Percentiles rank a stretch among this genome's conserved stretches.
Conservation (phyloP, 805 yeast species). For the Cyberlindnera sargentensis region DNA sequence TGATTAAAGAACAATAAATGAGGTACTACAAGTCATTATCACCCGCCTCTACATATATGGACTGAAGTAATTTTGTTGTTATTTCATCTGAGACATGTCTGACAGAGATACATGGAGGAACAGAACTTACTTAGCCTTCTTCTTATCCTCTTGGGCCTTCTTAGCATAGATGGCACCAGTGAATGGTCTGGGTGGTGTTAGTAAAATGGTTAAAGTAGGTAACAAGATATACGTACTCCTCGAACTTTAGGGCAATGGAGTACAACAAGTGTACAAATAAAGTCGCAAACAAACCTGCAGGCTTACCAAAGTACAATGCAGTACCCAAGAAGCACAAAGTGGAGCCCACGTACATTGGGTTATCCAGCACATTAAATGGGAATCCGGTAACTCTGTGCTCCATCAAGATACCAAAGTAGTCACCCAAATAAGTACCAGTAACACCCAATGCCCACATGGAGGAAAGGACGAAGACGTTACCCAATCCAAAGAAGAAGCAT, state of each 20-base stretch:
- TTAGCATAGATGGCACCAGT: slow-evolving; percentile 86
- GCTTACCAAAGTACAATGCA: slow-evolving; percentile 81
- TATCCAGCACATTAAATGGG: slow-evolving; percentile 86
- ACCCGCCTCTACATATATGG: no score
- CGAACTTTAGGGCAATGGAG: slow-evolving; percentile 74
- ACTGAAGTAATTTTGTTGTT: no score
- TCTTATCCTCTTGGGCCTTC: slow-evolving; percentile 39
- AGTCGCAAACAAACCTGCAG: slow-evolving; percentile 77
- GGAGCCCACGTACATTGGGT: slow-evolving; percentile 97
- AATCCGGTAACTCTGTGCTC: slow-evolving; percentile 81
- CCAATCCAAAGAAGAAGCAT: slow-evolving; percentile 47
- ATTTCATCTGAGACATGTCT: no score
- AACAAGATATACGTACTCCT: slow-evolving; percentile 42
- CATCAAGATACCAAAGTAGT: slow-evolving; percentile 95
- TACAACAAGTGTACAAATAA: slow-evolving; percentile 76
- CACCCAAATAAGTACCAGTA: slow-evolving; percentile 95
- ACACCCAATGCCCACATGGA: slow-evolving; percentile 93
- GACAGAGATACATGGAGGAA: no score
- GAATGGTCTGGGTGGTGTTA: slow-evolving; percentile 50
- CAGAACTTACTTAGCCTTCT: slow-evolving; percentile 14
- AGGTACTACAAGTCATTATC: no score
- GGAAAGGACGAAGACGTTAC: slow-evolving; percentile 71
- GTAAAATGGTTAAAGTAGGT: neutral
- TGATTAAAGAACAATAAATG: no score
- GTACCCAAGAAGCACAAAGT: slow-evolving; percentile 86